These are phyloP conservation scores for Crithidia acanthocephali DNA, from an alignment of 208 protist species.

Conservation along the genomic window DNA sequence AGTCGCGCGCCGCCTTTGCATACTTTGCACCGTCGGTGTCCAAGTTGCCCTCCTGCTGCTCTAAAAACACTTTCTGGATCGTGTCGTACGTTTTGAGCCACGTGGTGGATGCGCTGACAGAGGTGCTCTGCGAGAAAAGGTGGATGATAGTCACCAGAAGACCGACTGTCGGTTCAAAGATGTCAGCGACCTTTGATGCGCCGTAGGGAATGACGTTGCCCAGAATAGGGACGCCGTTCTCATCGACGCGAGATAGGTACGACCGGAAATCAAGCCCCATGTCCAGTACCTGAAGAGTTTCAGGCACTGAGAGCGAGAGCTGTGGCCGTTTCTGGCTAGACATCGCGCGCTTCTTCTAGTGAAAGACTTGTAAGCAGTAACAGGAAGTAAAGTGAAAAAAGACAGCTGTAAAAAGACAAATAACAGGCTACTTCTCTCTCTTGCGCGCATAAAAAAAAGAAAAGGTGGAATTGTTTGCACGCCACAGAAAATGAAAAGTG, in stretches of 20 bases:
- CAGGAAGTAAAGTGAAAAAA: conserved; percentile 10
- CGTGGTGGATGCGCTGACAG: conserved; percentile 32
- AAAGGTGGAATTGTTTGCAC: neutral
- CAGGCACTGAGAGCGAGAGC: conserved; percentile 51
- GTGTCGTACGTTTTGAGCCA: conserved; percentile 85
- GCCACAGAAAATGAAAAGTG: neutral
- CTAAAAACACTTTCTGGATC: conserved; percentile 78
- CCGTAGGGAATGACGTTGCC: conserved; percentile 85
- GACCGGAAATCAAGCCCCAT: conserved; percentile 90
- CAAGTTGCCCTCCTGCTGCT: conserved; percentile 51
- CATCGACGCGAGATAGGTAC: conserved; percentile 78
- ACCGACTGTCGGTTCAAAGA: conserved; percentile 86
- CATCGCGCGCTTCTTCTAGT: conserved; percentile 35
- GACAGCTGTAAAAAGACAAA: neutral
- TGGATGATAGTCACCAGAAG: conserved; percentile 85
- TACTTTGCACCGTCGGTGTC: conserved; percentile 46
- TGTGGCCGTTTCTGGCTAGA: conserved; percentile 62
- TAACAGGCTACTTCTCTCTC: conserved; percentile 11
- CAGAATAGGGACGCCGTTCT: conserved; percentile 68
- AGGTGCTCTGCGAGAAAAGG: conserved; percentile 59
- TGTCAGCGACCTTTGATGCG: conserved; percentile 71
- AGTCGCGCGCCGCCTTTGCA: conserved; percentile 56
- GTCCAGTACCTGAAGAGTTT: conserved; percentile 80
- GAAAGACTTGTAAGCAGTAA: neutral
- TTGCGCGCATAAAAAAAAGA: too few species aligned